Conservation (phyloP, 2,329 filamentous ascomycete genomes). For the Ophiostoma perfectum region DNA sequence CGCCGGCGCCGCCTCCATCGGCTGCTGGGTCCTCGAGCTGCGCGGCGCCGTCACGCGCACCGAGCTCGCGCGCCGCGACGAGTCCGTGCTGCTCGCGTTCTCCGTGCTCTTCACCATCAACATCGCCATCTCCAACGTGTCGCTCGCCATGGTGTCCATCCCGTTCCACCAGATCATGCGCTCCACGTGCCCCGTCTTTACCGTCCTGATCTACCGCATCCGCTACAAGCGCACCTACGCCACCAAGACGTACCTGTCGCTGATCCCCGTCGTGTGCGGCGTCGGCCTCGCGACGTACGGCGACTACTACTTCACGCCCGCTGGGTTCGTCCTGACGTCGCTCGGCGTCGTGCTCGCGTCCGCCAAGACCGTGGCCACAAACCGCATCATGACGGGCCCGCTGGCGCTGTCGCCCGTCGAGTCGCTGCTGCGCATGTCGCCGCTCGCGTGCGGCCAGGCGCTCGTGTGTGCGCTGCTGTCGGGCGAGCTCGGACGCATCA, state of each 20-base stretch:
- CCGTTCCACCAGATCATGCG: constrained; percentile 62
- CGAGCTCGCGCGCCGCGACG: constrained; percentile 47
- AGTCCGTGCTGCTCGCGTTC: constrained; percentile 52
- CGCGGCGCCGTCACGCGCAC: constrained; percentile 50
- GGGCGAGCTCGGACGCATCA: constrained; percentile 43
- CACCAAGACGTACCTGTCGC: constrained; percentile 52
- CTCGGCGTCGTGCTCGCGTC: constrained; percentile 51
- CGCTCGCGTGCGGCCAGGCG: constrained; percentile 52
- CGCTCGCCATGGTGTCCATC: constrained; percentile 41
- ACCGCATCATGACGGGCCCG: constrained; percentile 58
- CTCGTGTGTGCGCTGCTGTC: constrained; percentile 46
- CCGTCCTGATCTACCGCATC: constrained; percentile 55
- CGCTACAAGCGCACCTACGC: constrained; percentile 52
- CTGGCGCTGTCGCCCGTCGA: constrained; percentile 55
- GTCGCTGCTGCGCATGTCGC: constrained; percentile 56
- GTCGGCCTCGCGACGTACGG: constrained; percentile 56
- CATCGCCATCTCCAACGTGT: constrained; percentile 28
- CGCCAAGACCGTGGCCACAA: constrained; percentile 58
- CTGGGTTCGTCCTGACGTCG: constrained; percentile 52
- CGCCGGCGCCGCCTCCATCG: constrained; percentile 51
- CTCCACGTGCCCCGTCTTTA: constrained; percentile 57
- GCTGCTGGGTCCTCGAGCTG: constrained; percentile 49
- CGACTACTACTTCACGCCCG: constrained; percentile 57
- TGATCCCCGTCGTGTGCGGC: constrained; percentile 56
- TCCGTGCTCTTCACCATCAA: constrained; percentile 36